Conservation (phyloP, 768 basidiomycete genomes). For the Tylopilus felleus region DNA sequence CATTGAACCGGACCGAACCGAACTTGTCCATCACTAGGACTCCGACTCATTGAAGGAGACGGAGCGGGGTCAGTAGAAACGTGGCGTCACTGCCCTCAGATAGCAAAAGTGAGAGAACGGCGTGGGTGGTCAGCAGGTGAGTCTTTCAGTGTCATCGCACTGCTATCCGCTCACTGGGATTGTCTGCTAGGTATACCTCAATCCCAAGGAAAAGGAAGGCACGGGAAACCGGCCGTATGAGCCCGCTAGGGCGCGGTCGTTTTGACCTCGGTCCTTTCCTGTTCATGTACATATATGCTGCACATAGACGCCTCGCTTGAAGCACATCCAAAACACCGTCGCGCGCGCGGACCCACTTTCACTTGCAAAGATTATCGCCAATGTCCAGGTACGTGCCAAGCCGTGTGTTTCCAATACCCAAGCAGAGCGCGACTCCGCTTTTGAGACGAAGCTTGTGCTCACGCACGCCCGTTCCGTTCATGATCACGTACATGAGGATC, state of each 20-base stretch:
- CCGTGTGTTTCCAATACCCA: background rate
- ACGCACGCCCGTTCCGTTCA: too few relatives aligned
- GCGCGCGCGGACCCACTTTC: background rate
- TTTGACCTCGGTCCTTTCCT: background rate
- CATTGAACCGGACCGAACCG: too few relatives aligned
- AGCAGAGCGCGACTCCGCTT: too few relatives aligned
- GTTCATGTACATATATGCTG: conserved; percentile 4
- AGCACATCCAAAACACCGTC: background rate
- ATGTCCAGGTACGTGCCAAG: background rate
- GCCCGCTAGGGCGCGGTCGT: background rate
- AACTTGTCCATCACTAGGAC: too few relatives aligned
- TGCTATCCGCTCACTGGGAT: background rate
- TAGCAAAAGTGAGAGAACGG: conserved; percentile 94
- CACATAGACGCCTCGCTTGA: conserved; percentile 17
- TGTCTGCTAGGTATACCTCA: conserved; percentile 26
- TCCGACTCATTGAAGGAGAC: conserved; percentile 78
- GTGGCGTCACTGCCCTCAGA: conserved; percentile 68
- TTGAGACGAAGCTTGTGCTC: too few relatives aligned
- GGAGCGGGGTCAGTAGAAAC: conserved; percentile 78
- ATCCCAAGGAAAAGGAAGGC: conserved; percentile 25
- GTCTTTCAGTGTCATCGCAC: background rate
- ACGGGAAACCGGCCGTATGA: conserved; percentile 18
- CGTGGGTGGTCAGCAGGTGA: conserved; percentile 74
- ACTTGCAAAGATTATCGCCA: background rate
- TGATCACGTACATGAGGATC: too few relatives aligned